Percentiles rank a stretch among this genome's conserved stretches.
Evolutionary conservation across 805 yeast genomes (phyloP).

Genomic region (Candida stauntonica): DNA sequence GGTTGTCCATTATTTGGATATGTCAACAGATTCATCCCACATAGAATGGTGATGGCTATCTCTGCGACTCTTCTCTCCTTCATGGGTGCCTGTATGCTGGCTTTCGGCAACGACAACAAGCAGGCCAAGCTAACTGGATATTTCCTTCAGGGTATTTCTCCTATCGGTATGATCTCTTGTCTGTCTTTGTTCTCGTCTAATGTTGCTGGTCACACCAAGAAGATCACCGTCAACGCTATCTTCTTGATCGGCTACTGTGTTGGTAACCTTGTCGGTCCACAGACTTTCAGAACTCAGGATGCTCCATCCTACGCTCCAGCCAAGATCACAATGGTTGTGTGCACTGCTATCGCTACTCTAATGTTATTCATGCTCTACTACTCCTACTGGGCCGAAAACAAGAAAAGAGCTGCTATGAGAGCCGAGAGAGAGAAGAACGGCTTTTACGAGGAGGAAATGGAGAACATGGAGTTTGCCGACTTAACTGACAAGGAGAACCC

Average conservation of each 20-base stretch:
- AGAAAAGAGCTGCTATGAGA: conserved; percentile 5
- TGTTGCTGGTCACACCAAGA: conserved; percentile 17
- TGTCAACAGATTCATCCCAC: conserved; percentile 1
- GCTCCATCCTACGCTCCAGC: conserved; percentile 47
- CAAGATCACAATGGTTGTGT: conserved; percentile 13
- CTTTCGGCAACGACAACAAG: conserved; percentile 28
- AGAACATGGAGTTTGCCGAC: conserved; percentile 33
- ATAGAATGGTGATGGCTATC: conserved; percentile 9
- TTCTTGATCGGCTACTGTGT: conserved; percentile 15
- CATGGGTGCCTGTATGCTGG: conserved; percentile 28
- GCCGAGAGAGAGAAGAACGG: conserved; percentile 7
- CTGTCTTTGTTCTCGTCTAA: conserved; percentile 24
- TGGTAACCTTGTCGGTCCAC: conserved; percentile 57
- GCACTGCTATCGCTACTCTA: conserved; percentile 1
- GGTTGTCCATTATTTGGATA: conserved; percentile 11
- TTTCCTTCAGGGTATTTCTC: conserved; percentile 18
- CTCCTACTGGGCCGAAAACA: conserved; percentile 10
- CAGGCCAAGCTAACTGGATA: conserved; percentile 30
- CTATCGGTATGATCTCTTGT: conserved; percentile 9
- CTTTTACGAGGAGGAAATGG: conserved; percentile 3
- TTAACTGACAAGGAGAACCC: conserved; percentile 35
- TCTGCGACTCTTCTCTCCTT: conserved; percentile 1
- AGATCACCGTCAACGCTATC: conserved; percentile 14
- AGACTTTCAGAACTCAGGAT: conserved; percentile 51
- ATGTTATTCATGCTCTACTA: conserved; percentile 4